Percentiles rank a stretch among this genome's conserved stretches.
phyloP scores from a whole-genome alignment of 192 early-diverging fungal genomes.

The Glomus cerebriforme region DNA sequence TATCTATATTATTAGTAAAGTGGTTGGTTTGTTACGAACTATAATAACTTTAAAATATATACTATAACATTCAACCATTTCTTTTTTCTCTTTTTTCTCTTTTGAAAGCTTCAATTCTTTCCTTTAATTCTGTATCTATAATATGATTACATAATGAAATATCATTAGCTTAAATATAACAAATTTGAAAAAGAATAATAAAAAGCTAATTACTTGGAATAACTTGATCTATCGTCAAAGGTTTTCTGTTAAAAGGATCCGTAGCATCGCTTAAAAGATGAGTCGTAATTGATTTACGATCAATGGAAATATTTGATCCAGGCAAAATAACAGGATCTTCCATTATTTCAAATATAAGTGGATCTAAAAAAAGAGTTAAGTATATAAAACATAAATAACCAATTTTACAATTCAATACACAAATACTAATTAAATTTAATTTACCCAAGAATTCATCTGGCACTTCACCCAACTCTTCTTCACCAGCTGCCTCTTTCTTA shows the following conservation, averaged over 20 bases:
- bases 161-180: no score
- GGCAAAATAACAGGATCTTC: constrained; percentile 93
- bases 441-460: constrained; percentile 90
- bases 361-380: constrained; percentile 69
- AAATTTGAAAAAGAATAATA: no score
- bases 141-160: no score
- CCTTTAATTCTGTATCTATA: no score
- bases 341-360: constrained; percentile 84
- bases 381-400: no score
- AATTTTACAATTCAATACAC: not conserved
- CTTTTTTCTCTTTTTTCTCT: no score
- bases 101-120: no score
- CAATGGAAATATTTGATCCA: constrained; percentile 76
- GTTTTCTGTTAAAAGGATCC: constrained; percentile 94
- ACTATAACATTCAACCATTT: no score
- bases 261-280: constrained; percentile 84
- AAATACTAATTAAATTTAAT: not conserved
- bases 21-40: no score
- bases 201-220: constrained; percentile 61
- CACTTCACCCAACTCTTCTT: constrained; percentile 78
- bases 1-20: no score
- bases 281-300: constrained; percentile 84
- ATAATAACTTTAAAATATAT: no score
- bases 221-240: constrained; percentile 84
- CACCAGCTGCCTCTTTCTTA: constrained; percentile 61